A percentile compares a stretch with the other conserved stretches of the same genome.
These are phyloP conservation scores for Neurospora terricola DNA, from an alignment of 495 filamentous ascomycete genomes.

Conservation along the genomic window DNA sequence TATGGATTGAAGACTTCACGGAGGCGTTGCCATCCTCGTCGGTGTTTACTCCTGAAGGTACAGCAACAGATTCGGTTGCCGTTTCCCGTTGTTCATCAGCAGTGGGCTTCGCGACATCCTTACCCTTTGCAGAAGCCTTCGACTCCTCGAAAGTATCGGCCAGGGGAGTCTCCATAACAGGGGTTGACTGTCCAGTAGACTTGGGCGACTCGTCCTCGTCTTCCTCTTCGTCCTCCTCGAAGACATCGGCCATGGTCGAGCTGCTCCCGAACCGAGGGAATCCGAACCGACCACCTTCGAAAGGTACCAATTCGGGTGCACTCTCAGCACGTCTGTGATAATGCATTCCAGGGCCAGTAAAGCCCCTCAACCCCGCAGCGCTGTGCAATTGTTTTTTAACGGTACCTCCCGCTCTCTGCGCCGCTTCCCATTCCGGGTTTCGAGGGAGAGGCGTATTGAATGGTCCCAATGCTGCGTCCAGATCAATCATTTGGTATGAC, in stretches of 20 bases:
- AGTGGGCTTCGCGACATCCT: neutral
- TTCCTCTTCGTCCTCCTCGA: constrained; percentile 93
- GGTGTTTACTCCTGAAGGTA: neutral
- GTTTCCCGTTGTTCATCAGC: neutral
- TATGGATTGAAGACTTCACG: neutral
- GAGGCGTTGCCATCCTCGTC: neutral
- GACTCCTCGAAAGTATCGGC: constrained; percentile 12
- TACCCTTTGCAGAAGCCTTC: constrained; percentile 11
- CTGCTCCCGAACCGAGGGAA: constrained; percentile 50
- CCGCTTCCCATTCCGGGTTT: constrained; percentile 47
- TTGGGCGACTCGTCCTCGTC: constrained; percentile 19
- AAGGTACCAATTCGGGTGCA: constrained; percentile 78
- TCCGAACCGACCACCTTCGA: constrained; percentile 56
- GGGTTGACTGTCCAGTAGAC: constrained; percentile 19
- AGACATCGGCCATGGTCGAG: constrained; percentile 77
- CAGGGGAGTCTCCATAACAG: constrained; percentile 11
- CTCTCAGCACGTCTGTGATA: constrained; percentile 89
- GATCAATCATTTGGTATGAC: constrained; percentile 74
- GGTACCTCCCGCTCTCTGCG: constrained; percentile 46
- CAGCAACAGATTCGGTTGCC: neutral
- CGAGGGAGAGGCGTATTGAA: constrained; percentile 69
- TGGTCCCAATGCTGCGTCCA: constrained; percentile 90
- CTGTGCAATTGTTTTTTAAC: constrained; percentile 80
- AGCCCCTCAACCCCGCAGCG: constrained; percentile 65
- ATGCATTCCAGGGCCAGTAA: constrained; percentile 73